Percentiles rank a stretch among this genome's conserved stretches.
Evolutionary conservation across 2,329 filamentous ascomycete genomes (phyloP).

Genomic region (Orbilia ellipsospora): DNA sequence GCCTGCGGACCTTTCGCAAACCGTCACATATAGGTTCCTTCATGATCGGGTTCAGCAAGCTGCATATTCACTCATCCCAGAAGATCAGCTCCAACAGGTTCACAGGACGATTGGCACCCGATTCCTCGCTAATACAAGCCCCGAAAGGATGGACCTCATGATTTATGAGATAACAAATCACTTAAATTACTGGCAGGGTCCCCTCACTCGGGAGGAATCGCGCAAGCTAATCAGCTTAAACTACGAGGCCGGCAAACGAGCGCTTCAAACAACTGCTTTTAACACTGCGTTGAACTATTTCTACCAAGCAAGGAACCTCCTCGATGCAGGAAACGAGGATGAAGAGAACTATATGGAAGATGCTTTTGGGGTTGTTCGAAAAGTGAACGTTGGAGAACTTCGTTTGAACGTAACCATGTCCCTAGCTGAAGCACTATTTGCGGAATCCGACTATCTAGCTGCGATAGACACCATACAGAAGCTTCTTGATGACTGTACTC

Average conservation of each 20-base stretch:
- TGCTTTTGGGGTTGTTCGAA: constrained; percentile 44
- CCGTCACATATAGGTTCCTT: constrained; percentile 58
- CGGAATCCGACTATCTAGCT: constrained; percentile 57
- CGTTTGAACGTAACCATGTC: constrained; percentile 59
- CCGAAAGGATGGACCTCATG: constrained; percentile 57
- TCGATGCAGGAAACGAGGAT: constrained; percentile 57
- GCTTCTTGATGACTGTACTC: constrained; percentile 57
- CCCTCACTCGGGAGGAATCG: constrained; percentile 56
- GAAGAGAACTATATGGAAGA: constrained; percentile 56
- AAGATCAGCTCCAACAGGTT: constrained; percentile 57
- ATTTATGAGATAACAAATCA: constrained; percentile 60
- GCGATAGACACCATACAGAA: constrained; percentile 57
- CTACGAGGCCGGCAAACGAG: constrained; percentile 58
- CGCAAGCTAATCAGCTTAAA: constrained; percentile 58
- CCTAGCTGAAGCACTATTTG: constrained; percentile 58
- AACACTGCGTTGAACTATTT: constrained; percentile 58
- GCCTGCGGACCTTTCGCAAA: constrained; percentile 53
- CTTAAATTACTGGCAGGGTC: constrained; percentile 59
- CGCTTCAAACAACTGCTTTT: constrained; percentile 59
- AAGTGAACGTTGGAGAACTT: constrained; percentile 56
- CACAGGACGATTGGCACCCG: constrained; percentile 58
- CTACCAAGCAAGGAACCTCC: constrained; percentile 57
- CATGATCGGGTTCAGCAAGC: constrained; percentile 59
- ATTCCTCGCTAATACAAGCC: constrained; percentile 56
- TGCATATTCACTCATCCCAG: constrained; percentile 58